Evolutionary conservation across 495 filamentous ascomycete species (phyloP).

Genomic region (Polyplosphaeria fusca): DNA sequence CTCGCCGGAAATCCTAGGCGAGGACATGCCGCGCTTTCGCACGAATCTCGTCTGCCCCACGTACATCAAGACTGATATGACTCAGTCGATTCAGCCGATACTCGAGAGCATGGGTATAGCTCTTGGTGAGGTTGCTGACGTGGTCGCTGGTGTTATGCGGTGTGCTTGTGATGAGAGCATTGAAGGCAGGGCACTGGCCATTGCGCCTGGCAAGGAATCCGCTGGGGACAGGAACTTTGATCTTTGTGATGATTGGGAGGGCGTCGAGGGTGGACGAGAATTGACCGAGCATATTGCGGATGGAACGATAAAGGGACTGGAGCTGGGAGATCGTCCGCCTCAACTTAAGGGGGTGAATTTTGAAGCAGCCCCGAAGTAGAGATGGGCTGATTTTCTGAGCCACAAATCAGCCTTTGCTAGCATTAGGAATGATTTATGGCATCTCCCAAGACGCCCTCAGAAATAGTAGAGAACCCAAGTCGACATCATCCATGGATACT

Average conservation of each 20-base stretch:
- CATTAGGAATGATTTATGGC: no score
- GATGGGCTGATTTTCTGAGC: no score
- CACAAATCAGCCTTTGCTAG: no score
- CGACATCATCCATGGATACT: no score
- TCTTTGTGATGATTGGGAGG: slow-evolving; percentile 16
- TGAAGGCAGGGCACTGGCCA: slow-evolving; percentile 5
- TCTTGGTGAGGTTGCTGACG: slow-evolving; percentile 16
- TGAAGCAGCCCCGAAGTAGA: no score
- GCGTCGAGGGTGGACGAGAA: not conserved
- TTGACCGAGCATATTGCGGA: not conserved
- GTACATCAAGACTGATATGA: slow-evolving; percentile 21
- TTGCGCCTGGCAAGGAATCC: not conserved
- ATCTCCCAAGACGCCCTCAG: no score
- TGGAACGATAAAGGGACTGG: not conserved
- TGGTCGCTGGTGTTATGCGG: slow-evolving; percentile 18
- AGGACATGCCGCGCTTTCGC: slow-evolving; percentile 5
- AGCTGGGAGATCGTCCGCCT: no score
- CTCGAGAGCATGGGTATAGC: not conserved
- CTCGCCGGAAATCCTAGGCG: slow-evolving; percentile 1
- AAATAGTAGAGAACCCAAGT: no score
- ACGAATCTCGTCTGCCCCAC: slow-evolving; percentile 25
- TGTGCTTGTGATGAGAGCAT: slow-evolving; percentile 10
- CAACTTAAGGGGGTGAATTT: no score
- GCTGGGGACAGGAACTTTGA: slow-evolving; percentile 11
- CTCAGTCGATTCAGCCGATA: not conserved